phyloP scores from a whole-genome alignment of 2,329 filamentous ascomycete species.

The Emmonsia crescens region DNA sequence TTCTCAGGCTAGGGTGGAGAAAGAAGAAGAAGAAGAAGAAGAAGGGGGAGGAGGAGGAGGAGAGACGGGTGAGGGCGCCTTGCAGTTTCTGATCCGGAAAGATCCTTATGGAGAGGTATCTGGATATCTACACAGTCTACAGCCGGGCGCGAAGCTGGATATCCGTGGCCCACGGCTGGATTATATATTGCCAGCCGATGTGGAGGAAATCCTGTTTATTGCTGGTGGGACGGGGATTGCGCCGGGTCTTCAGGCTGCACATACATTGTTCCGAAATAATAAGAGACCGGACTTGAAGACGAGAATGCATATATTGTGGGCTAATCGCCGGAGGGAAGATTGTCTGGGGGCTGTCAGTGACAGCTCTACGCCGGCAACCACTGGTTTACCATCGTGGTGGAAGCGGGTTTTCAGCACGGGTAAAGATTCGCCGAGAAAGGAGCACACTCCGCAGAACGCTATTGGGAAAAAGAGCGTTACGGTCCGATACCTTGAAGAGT shows the following conservation, averaged over 20 bases:
- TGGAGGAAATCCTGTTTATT: constrained; percentile 61
- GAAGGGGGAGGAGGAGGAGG: constrained; percentile 12
- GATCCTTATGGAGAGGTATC: constrained; percentile 78
- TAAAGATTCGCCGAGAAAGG: neutral
- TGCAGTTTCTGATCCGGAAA: constrained; percentile 69
- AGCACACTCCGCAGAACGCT: constrained; percentile 5
- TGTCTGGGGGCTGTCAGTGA: constrained; percentile 51
- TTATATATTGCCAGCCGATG: constrained; percentile 47
- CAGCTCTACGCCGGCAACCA: constrained; percentile 17
- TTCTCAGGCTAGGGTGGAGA: constrained; percentile 9
- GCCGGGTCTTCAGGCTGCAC: constrained; percentile 70
- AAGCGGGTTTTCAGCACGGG: constrained; percentile 17
- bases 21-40: constrained; percentile 13
- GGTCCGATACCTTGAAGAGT: constrained; percentile 49
- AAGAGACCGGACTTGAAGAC: neutral
- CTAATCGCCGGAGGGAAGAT: constrained; percentile 57
- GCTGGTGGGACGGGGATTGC: constrained; percentile 90
- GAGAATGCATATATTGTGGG: constrained; percentile 68
- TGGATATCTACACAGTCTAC: constrained; percentile 59
- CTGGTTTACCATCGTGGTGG: constrained; percentile 20
- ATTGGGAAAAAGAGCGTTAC: constrained; percentile 29
- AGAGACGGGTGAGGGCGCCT: constrained; percentile 25
- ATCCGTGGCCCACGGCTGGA: constrained; percentile 70
- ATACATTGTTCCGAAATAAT: constrained; percentile 40
- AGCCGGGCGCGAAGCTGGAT: constrained; percentile 54